Base-by-base conservation (phyloP, 2,329 filamentous ascomycete genomes). In the Penicillium oxalicum region DNA sequence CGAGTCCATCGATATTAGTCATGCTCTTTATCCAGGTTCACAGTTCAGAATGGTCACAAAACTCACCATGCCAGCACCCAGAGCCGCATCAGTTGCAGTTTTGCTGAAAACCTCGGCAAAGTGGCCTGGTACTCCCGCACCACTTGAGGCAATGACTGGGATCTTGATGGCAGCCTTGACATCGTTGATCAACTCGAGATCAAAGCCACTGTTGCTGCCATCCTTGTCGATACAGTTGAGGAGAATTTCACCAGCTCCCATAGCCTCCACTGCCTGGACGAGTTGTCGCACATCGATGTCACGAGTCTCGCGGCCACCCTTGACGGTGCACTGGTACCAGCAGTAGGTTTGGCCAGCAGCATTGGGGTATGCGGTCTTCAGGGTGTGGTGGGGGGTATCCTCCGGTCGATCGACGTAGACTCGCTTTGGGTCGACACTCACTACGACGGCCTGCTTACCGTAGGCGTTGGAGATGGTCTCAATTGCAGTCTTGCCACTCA, bases 171-270 rank as follows among this genome's bases (percentile, higher is more conserved):
- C 82, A n/a, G 66, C 74, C 73, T 98, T 98, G 51, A 97, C 91
- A 65, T 91, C 87, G 44, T 79, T 74, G 61, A 98, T 88, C 47
- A 98, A 77, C 74, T 97, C 93, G 8, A 95, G 77, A 69, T 98
- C 93, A 66, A 96, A 98, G 1, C 93, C 93, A 59, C 82, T 87
- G 72, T 95, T 96, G 48, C 88, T 93, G 46, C 93, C 93, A 68
- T 98, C 93, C 66, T 87, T 88, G 75, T 98, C 93, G 62, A 98
- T 98, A 75, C 91, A 96, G 73, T 98, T 98, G 48, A 98, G 81
- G 44, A 98, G 74, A 50, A 98, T 87, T 76, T 98, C 93, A 48
- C 93, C 93, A 1, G 87, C 81, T 45, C 93, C 93, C 89, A 98
- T 94, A 48, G 88, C 90, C 73, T 98, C 90, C 33, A 97, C 91